phyloP scores from a whole-genome alignment of 108 stramenopile genomes.

The Nannochloropsis gaditana region DNA sequence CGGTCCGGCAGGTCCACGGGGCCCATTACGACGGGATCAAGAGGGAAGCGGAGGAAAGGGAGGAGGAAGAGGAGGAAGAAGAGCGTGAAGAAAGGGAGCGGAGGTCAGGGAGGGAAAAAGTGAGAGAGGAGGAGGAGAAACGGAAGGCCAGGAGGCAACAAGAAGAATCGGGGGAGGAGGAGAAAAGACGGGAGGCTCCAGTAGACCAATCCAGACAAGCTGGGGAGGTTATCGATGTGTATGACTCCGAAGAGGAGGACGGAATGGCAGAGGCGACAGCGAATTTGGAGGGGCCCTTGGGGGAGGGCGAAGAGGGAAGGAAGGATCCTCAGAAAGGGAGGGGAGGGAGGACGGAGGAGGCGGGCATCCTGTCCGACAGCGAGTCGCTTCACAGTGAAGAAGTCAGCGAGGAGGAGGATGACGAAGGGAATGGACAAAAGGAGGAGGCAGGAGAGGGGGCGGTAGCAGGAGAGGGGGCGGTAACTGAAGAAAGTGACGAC shows the following conservation, averaged over 20 bases:
- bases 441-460: background rate
- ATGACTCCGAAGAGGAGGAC: background rate
- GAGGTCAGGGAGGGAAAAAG: background rate
- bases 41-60: conserved; percentile 12
- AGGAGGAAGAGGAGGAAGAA: conserved; percentile 24
- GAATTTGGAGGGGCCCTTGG: background rate
- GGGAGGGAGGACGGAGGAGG: background rate
- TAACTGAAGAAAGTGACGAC: background rate
- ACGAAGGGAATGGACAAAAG: background rate
- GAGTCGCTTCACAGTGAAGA: background rate
- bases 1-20: conserved; percentile 35
- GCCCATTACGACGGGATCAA: conserved; percentile 40
- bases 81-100: background rate
- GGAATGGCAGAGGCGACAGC: background rate
- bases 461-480: background rate
- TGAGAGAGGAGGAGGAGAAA: background rate
- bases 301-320: background rate
- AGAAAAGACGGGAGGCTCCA: background rate
- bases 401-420: background rate
- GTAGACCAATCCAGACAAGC: background rate
- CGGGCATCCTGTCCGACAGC: background rate
- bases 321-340: background rate
- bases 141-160: background rate
- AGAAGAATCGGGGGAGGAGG: background rate
- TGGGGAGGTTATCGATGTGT: background rate